A percentile compares a stretch with the other conserved stretches of the same genome.
These are phyloP conservation scores for Leptographium procerum DNA, from an alignment of 2,329 filamentous ascomycete genomes.

Conservation along the genomic window DNA sequence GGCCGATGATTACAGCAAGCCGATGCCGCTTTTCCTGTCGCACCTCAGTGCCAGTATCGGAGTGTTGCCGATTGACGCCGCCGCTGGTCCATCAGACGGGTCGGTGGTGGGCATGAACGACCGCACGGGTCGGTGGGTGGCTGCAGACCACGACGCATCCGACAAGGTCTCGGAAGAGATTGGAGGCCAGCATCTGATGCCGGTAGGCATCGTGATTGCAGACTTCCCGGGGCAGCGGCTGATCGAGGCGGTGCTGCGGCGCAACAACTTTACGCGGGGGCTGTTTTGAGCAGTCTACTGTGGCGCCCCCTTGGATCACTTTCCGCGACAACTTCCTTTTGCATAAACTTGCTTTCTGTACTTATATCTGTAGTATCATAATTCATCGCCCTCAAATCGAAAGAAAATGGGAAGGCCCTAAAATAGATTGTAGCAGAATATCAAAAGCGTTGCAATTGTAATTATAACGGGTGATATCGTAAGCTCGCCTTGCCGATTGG, in stretches of 20 bases:
- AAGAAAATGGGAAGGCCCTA: no score
- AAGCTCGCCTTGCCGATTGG: no score
- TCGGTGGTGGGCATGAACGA: slow-evolving; percentile 36
- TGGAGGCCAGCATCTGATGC: not conserved
- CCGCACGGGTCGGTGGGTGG: slow-evolving; percentile 33
- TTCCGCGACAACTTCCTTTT: not conserved
- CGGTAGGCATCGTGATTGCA: slow-evolving; percentile 34
- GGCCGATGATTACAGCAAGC: slow-evolving; percentile 16
- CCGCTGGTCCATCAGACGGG: slow-evolving; percentile 32
- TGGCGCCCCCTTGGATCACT: not conserved
- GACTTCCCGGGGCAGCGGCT: slow-evolving; percentile 35
- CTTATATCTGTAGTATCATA: not conserved
- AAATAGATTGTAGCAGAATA: no score
- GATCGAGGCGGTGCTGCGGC: slow-evolving; percentile 29
- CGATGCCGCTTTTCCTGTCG: slow-evolving; percentile 27
- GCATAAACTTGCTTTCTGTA: not conserved
- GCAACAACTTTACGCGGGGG: slow-evolving; percentile 21
- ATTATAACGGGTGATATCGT: no score
- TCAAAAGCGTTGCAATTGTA: no score
- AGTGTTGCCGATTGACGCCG: slow-evolving; percentile 37
- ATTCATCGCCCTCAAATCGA: no score
- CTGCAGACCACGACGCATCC: not conserved
- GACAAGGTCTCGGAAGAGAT: not conserved
- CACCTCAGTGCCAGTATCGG: slow-evolving; percentile 37
- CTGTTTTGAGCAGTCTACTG: not conserved